These are phyloP conservation scores for Globisporangium ultimum DNA, from an alignment of 352 stramenopile genomes.

Conservation along the genomic window DNA sequence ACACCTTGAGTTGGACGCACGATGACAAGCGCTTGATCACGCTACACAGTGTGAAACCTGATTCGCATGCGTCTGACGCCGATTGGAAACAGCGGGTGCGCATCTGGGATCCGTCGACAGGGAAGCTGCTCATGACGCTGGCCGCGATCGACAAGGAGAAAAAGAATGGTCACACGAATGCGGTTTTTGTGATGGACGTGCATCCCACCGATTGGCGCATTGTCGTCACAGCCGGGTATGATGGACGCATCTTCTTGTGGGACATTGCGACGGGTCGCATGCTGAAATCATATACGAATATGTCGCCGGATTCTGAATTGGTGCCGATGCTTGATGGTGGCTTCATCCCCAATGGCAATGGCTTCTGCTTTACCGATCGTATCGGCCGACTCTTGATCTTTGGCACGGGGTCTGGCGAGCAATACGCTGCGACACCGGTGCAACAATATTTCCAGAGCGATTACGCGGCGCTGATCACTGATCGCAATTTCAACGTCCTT, in stretches of 20 bases:
- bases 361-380: conserved; percentile 83
- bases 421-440: conserved; percentile 53
- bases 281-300: conserved; percentile 60
- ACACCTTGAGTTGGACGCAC: conserved; percentile 63
- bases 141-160: conserved; percentile 53
- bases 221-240: conserved; percentile 78
- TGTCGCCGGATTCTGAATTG: conserved; percentile 50
- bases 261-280: conserved; percentile 70
- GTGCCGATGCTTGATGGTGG: conserved; percentile 72
- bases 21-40: conserved; percentile 63
- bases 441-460: conserved; percentile 91
- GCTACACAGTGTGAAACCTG: conserved; percentile 64
- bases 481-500: conserved; percentile 85
- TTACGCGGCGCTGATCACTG: conserved; percentile 86
- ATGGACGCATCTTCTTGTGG: conserved; percentile 82
- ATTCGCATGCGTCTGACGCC: conserved; percentile 35
- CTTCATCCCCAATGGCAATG: conserved; percentile 63
- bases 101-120: conserved; percentile 54
- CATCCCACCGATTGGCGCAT: conserved; percentile 77
- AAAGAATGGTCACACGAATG: conserved; percentile 71
- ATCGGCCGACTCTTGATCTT: conserved; percentile 79
- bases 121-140: conserved; percentile 58
- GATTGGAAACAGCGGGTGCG: conserved; percentile 64
- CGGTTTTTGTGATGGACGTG: conserved; percentile 70
- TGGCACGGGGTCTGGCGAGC: conserved; percentile 64